Evolutionary conservation across 768 basidiomycete species (phyloP), one percentile per base, ranked within the genome.

Genomic region (Exsudoporus frostii): DNA sequence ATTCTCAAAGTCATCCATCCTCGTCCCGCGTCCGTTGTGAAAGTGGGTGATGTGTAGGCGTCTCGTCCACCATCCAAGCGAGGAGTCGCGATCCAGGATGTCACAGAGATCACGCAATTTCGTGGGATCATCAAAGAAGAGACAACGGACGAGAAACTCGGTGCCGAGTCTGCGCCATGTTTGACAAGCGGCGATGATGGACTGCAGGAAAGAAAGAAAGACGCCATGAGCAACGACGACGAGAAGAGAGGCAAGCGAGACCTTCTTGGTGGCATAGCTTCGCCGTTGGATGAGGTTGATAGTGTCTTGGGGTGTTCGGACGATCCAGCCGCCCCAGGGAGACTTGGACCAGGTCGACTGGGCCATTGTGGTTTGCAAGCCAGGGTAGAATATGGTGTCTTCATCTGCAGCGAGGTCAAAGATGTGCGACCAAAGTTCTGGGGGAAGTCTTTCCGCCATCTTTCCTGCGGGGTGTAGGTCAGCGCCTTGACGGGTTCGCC

Each of bases 391-490:
- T 32, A 89, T 76, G n/a, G 80, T 72, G 57, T 86, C 83, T 60
- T 89, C 86, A 47, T 86, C 84, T 6, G 83, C 79, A 1, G 87
- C 85, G 24, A 86, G 74, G 61, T 85, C 79, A 61, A 90, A 90
- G 7, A 90, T 86, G 42, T 81, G 74, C 1, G 78, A 76, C 81
- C 83, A 84, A 3, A 91, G 73, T 72, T 91, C 88, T 8, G 80
- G 78, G 4, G 88, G 88, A 3, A 90, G 75, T 41, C 77, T 66
- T 0, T 68, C 54, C 0, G 65, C 65, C 68, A 69, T 68, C 10
- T 33, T 8, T 39, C 17, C 14, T 30, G 48, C 19, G 40, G 11
- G 38, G 17, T 32, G 7, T 14, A 22, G 7, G 19, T 15, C 11
- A 7, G 8, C 22, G 34, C n/a, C 27, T 30, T 39, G 5, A 41